Evolutionary conservation across 306 rosid species (phyloP), one percentile per base, ranked within the genome.

Genomic region (Quercus glauca): DNA sequence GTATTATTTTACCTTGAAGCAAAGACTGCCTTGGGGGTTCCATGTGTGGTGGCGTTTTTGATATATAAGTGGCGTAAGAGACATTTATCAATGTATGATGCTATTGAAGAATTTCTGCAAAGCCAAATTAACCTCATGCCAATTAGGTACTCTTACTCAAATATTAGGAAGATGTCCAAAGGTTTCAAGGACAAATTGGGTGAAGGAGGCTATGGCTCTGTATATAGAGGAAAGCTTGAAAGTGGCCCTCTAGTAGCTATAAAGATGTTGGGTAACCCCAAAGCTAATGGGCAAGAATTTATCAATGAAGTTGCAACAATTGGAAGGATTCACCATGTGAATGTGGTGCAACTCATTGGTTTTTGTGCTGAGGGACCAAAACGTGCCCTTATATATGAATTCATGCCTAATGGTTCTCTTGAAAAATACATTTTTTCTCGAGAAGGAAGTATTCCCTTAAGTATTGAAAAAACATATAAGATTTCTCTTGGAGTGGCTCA

Each of bases 271-370:
- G 31, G 31, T 13, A 60, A 69, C 12, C 35, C 82, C 1, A 78
- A 35, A 6, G 35, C 35, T 58, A 74, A 83, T n/a, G 86, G 86
- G 7, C 83, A 83, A 68, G 83, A 83, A 0, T 83, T 82, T 57
- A 78, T 82, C 1, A 73, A 10, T 55, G 83, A 80, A 65, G 78
- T 73, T 21, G 59, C 59, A 37, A 78, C 81, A 0, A 78, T 78
- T 21, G 79, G 76, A 57, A 81, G 33, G 19, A 76, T 82, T 15
- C 78, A 77, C 3, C 85, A 73, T 7, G 25, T 55, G 11, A 73
- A 82, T 56, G 76, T 82, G 19, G 85, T 82, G 21, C 69, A 63
- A 51, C 75, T 82, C 2, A 26, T 77, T 41, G 85, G 82, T n/a
- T 82, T 72, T 11, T 82, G 79, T 71, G 82, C 64, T 14, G 82